phyloP scores from a whole-genome alignment of 2,329 filamentous ascomycete species.

The Fusarium sp. region DNA sequence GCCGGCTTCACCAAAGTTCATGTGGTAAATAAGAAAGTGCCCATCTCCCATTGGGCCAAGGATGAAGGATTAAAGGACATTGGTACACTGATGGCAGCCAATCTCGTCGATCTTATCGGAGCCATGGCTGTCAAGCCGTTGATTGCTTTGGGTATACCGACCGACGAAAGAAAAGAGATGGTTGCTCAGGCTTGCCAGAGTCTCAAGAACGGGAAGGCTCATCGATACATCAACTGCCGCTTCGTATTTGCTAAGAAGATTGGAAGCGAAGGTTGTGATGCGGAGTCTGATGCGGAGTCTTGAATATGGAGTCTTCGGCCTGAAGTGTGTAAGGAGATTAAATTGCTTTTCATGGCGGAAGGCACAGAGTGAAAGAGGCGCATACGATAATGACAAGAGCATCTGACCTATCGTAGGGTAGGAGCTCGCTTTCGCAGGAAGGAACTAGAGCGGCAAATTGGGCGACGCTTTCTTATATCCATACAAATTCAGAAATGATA shows the following conservation, averaged over 20 bases:
- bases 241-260: constrained; percentile 59
- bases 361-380: not conserved
- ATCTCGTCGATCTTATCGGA: constrained; percentile 55
- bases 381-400: not conserved
- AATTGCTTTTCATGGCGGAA: not conserved
- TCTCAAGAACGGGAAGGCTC: constrained; percentile 50
- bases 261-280: not conserved
- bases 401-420: not conserved
- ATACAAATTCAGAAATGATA: not conserved
- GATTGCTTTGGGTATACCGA: constrained; percentile 51
- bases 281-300: not conserved
- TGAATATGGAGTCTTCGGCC: not conserved
- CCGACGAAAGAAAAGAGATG: constrained; percentile 50
- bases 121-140: constrained; percentile 57
- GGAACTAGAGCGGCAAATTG: not conserved
- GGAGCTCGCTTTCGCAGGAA: not conserved
- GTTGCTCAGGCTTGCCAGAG: constrained; percentile 48
- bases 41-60: constrained; percentile 58
- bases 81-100: constrained; percentile 58
- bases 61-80: constrained; percentile 55
- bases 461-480: not conserved
- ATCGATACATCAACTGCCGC: constrained; percentile 57
- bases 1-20: constrained; percentile 59
- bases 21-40: constrained; percentile 56
- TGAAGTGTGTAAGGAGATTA: not conserved